Conservation (phyloP, 202 grass and related monocot species). For the Digitaria exilis region DNA sequence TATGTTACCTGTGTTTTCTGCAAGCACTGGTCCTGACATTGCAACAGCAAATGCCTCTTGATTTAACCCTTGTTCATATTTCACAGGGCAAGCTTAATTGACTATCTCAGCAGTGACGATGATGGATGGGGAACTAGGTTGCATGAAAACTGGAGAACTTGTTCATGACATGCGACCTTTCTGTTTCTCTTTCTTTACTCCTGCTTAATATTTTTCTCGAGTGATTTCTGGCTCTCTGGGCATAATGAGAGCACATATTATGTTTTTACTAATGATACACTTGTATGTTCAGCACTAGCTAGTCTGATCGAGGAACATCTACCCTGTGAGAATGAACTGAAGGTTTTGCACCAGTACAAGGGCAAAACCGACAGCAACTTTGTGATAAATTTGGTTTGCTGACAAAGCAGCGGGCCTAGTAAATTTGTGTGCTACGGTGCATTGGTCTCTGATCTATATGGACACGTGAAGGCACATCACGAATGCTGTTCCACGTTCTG, state of each 20-base stretch:
- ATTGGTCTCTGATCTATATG: too few species aligned
- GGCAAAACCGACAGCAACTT: neutral
- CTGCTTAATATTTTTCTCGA: neutral
- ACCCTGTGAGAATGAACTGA: neutral
- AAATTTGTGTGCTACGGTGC: too few species aligned
- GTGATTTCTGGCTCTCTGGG: neutral
- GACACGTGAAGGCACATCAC: too few species aligned
- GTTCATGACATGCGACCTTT: neutral
- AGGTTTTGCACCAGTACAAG: neutral
- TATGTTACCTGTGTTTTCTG: neutral
- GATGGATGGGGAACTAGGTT: neutral
- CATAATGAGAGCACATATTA: neutral
- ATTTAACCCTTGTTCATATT: neutral
- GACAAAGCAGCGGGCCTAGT: too few species aligned
- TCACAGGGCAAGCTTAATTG: neutral
- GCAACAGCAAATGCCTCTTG: neutral
- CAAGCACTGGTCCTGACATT: too few species aligned
- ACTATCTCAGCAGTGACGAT: neutral
- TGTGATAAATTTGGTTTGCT: too few species aligned
- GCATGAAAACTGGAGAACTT: neutral
- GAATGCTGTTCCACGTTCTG: too few species aligned
- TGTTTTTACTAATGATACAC: neutral
- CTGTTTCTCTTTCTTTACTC: neutral
- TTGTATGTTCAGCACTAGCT: neutral
- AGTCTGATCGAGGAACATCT: neutral